A percentile compares a stretch with the other conserved stretches of the same genome.
Evolutionary conservation across 257 asterid species (phyloP).

Genomic region (Lithospermum erythrorhizon): DNA sequence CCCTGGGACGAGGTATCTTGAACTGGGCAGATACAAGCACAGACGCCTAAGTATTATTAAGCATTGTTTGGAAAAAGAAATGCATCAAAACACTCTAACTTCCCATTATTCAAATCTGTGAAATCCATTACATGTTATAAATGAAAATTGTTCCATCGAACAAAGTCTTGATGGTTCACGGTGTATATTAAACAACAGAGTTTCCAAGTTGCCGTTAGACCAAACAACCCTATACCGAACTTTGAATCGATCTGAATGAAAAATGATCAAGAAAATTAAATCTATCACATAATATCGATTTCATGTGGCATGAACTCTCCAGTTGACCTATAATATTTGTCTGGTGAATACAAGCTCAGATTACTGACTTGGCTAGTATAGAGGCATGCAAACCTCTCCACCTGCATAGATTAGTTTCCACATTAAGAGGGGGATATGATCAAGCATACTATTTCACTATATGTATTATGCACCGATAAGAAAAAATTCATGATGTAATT

Average conservation of each 20-base stretch:
- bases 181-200: background rate
- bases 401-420: constrained; percentile 34
- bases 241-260: too few species aligned
- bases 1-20: background rate
- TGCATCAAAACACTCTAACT: background rate
- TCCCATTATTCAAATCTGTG: background rate
- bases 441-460: background rate
- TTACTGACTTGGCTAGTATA: constrained; percentile 82
- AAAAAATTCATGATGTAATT: background rate
- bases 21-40: too few species aligned
- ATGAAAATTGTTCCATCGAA: background rate
- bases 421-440: constrained; percentile 6
- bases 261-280: constrained; percentile 5
- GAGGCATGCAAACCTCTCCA: constrained; percentile 96
- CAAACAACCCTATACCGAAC: background rate
- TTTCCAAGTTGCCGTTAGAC: background rate
- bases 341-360: constrained; percentile 77
- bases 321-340: constrained; percentile 84
- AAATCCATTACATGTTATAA: background rate
- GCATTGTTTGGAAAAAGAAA: background rate
- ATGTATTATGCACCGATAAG: background rate
- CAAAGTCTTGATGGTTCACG: background rate
- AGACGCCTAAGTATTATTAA: too few species aligned
- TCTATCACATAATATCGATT: constrained; percentile 43
- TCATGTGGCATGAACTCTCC: constrained; percentile 99